Base-by-base conservation (phyloP, 208 protist species). In the Wallacemonas sp. region DNA sequence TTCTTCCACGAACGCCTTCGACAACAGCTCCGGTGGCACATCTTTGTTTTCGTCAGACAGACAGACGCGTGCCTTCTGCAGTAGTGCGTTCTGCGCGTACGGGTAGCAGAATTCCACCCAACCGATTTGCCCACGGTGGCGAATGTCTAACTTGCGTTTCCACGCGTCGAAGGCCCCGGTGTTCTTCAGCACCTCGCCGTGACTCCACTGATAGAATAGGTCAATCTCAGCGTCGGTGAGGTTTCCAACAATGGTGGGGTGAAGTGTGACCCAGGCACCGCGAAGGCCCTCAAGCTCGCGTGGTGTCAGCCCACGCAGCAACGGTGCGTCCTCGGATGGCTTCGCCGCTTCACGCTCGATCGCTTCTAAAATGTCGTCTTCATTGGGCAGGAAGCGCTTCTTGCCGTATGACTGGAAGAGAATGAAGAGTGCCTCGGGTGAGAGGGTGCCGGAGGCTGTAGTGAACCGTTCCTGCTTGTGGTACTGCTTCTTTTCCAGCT, bases 71-170 rank as follows among this genome's bases (percentile, higher is more conserved):
- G 83, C 65, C 15, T 62, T 58, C 2, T 29, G 66, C 15, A 82
- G 69, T 17, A 73, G 64, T 6, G 73, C 50, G 17, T 60, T 58
- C 57, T 79, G 68, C 9, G 83, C 83, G 65, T 81, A 85, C 2
- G 76, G 76, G 68, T 81, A 89, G 67, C 83, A 89, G 60, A 89
- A 89, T 59, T 89, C 83, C 5, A 45, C 48, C 82, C 82, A 89
- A 42, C 82, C 78, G 39, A 85, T 72, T 13, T 61, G 38, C 12
- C 66, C 71, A 1, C 22, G 60, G 2, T 61, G 12, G 9, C 57
- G 45, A 19, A 89, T 58, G 45, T 78, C 73, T n/a, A 89, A 42
- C 3, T 39, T 73, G 37, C 61, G 19, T 41, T 78, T 81, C 74
- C 71, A 89, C 41, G 39, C 36, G 33, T 71, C 45, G 13, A 83